Percentiles rank a stretch among this genome's conserved stretches.
phyloP scores from a whole-genome alignment of 2,329 filamentous ascomycete genomes.

The Aspergillus pseudoviridinutans region DNA sequence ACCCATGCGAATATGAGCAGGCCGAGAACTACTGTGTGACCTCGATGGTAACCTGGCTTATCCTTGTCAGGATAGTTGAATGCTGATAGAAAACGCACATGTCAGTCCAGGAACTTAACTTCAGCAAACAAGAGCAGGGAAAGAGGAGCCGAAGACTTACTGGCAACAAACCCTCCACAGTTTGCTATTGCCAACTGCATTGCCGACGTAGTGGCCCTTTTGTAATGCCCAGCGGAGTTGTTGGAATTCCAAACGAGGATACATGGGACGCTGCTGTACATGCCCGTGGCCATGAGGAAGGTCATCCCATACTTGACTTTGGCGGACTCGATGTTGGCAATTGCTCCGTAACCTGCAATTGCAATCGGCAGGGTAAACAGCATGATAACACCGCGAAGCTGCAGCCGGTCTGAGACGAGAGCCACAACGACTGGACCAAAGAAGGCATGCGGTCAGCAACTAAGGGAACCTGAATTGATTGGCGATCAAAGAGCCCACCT shows the following conservation, averaged over 20 bases:
- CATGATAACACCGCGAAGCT: constrained; percentile 59
- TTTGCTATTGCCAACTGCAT: constrained; percentile 65
- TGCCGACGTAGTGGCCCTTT: constrained; percentile 63
- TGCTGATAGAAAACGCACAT: constrained; percentile 30
- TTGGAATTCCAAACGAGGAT: constrained; percentile 65
- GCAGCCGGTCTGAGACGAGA: constrained; percentile 58
- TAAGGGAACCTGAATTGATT: not conserved
- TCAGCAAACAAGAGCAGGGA: too few relatives aligned
- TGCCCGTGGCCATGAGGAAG: constrained; percentile 62
- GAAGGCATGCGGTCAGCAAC: not conserved
- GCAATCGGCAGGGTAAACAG: constrained; percentile 60
- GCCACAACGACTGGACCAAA: constrained; percentile 35
- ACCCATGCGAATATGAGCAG: constrained; percentile 61
- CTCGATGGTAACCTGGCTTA: constrained; percentile 55
- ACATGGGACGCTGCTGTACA: constrained; percentile 61
- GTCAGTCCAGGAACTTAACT: constrained; percentile 8
- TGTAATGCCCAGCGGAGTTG: constrained; percentile 67
- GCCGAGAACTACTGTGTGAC: constrained; percentile 59
- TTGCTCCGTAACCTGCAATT: constrained; percentile 62
- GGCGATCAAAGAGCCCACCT: constrained; percentile 31
- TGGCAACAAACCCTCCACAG: constrained; percentile 62
- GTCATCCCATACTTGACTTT: constrained; percentile 62
- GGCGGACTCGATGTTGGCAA: constrained; percentile 52
- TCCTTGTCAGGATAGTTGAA: constrained; percentile 59
- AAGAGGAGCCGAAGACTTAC: constrained; percentile 27